Conservation (phyloP, 192 early-diverging fungal species). For the Rhizophagus prolifer region DNA sequence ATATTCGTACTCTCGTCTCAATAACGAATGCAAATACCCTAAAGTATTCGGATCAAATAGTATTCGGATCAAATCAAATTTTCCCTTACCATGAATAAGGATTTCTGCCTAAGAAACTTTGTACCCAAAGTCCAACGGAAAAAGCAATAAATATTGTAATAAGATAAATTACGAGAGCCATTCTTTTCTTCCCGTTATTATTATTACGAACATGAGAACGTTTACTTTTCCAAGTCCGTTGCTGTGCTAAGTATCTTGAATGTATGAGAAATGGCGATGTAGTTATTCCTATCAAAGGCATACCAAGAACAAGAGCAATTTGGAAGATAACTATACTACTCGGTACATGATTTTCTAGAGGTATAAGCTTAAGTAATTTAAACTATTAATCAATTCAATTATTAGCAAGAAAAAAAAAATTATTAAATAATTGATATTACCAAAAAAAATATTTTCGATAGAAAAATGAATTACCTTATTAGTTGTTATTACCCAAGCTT, state of each 20-base stretch:
- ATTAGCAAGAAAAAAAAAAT: constrained; percentile 7
- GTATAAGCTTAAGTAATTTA: constrained; percentile 33
- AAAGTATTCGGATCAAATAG: neutral
- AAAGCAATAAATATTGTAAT: constrained; percentile 42
- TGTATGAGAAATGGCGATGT: constrained; percentile 53
- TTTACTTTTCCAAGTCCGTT: constrained; percentile 41
- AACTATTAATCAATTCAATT: constrained; percentile 34
- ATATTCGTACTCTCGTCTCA: constrained; percentile 37
- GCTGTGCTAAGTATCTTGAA: constrained; percentile 48
- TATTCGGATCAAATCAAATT: too few relatives aligned
- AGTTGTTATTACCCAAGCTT: constrained; percentile 42
- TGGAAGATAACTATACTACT: constrained; percentile 45
- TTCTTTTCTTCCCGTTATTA: constrained; percentile 41
- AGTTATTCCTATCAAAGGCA: constrained; percentile 63
- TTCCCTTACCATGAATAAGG: constrained; percentile 70
- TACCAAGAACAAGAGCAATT: constrained; percentile 66
- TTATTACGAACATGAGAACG: constrained; percentile 32
- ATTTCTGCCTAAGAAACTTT: constrained; percentile 50
- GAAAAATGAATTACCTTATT: constrained; percentile 33
- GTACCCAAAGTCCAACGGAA: constrained; percentile 57
- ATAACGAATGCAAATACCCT: constrained; percentile 29
- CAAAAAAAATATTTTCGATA: neutral
- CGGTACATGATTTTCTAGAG: neutral
- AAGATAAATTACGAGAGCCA: constrained; percentile 44
- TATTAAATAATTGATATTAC: constrained; percentile 11